Conservation (phyloP, 257 asterid species). For the Ligustrum vulgare region DNA sequence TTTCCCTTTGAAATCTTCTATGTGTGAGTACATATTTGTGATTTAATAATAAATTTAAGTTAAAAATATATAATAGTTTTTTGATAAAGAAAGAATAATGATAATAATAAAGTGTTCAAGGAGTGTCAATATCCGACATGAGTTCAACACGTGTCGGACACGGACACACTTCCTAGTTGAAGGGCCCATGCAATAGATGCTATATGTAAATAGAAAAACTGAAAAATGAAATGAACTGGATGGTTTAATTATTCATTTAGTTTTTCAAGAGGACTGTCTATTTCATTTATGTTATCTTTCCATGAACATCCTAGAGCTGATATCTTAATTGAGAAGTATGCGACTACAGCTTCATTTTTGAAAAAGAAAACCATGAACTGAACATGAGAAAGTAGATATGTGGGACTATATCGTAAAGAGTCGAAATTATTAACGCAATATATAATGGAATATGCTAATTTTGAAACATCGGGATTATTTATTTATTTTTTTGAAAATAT, state of each 20-base stretch:
- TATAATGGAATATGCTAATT: constrained; percentile 5
- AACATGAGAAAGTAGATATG: background rate
- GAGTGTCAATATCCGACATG: too few species aligned
- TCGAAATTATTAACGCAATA: background rate
- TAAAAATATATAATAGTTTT: too few species aligned
- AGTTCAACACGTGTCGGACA: too few species aligned
- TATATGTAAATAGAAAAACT: background rate
- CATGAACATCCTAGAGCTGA: background rate
- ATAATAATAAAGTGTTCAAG: too few species aligned
- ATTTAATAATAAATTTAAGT: too few species aligned
- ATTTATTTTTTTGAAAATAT: too few species aligned
- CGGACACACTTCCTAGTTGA: too few species aligned
- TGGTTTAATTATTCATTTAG: background rate
- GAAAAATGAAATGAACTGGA: background rate
- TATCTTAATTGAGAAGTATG: background rate
- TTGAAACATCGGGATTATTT: background rate
- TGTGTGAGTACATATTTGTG: too few species aligned
- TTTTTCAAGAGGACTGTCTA: background rate
- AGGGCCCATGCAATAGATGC: too few species aligned
- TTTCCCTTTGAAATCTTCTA: too few species aligned
- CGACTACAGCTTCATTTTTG: background rate
- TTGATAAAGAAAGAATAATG: too few species aligned
- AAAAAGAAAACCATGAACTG: background rate
- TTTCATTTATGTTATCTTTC: background rate
- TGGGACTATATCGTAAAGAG: background rate